phyloP scores from a whole-genome alignment of 2,329 filamentous ascomycete genomes.

The Fusarium solani-melongenae region DNA sequence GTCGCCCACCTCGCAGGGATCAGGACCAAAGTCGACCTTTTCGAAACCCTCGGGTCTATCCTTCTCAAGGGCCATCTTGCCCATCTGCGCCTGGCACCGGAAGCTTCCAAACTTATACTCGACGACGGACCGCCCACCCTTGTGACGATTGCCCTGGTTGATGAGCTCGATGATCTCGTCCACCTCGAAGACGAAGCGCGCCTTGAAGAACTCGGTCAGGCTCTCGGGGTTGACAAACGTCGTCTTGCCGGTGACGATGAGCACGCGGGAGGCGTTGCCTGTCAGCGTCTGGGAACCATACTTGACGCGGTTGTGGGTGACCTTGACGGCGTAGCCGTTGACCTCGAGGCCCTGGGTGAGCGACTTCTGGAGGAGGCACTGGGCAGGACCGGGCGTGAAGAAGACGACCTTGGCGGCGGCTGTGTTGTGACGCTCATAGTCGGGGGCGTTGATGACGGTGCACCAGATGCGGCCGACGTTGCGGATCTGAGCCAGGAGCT shows the following conservation, averaged over 20 bases:
- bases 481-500: conserved; percentile 58
- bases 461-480: conserved; percentile 63
- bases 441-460: conserved; percentile 62
- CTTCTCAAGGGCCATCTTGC: conserved; percentile 53
- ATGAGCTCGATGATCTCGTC: conserved; percentile 54
- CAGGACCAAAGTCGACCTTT: conserved; percentile 52
- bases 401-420: conserved; percentile 64
- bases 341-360: conserved; percentile 50
- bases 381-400: conserved; percentile 55
- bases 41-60: conserved; percentile 49
- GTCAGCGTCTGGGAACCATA: conserved; percentile 46
- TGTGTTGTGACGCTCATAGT: conserved; percentile 48
- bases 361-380: conserved; percentile 42
- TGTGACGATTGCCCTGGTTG: conserved; percentile 28
- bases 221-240: conserved; percentile 55
- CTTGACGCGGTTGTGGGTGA: conserved; percentile 62
- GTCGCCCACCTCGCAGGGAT: conserved; percentile 53
- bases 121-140: conserved; percentile 47
- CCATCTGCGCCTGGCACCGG: conserved; percentile 65
- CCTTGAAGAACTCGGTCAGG: conserved; percentile 55
- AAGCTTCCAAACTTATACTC: conserved; percentile 67
- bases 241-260: conserved; percentile 60
- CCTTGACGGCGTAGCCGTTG: conserved; percentile 49
- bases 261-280: conserved; percentile 56
- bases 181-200: conserved; percentile 59